These are phyloP conservation scores for Heliamphora exappendiculata DNA, from an alignment of 148 eudicot genomes.

Conservation along the genomic window DNA sequence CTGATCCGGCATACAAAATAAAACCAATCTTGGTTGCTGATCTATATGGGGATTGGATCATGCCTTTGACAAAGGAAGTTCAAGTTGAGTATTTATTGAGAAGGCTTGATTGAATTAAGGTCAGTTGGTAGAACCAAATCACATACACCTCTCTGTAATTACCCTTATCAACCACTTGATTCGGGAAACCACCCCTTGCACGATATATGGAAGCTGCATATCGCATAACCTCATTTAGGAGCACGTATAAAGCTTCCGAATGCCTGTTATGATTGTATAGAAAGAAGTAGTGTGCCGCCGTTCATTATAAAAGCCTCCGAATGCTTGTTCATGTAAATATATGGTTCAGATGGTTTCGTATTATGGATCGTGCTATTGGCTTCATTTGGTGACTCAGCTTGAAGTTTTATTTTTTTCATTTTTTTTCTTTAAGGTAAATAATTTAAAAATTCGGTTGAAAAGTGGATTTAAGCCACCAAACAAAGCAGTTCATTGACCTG, in stretches of 20 bases:
- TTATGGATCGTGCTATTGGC: neutral
- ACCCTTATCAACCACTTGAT: neutral
- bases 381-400: too few species aligned
- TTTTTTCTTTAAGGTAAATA: too few species aligned
- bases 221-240: neutral
- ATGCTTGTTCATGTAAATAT: neutral
- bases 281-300: neutral
- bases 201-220: neutral
- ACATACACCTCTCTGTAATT: neutral
- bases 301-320: neutral
- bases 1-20: slow-evolving; percentile 61
- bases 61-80: slow-evolving; percentile 92
- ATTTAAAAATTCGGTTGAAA: too few species aligned
- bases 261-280: neutral
- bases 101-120: slow-evolving; percentile 57
- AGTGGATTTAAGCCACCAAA: too few species aligned
- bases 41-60: slow-evolving; percentile 86
- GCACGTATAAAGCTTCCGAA: neutral
- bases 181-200: neutral
- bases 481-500: too few species aligned
- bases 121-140: neutral
- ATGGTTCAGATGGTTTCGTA: neutral
- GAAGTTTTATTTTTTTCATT: too few species aligned
- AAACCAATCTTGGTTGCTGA: slow-evolving; percentile 74
- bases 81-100: slow-evolving; percentile 81